A percentile compares a stretch with the other conserved stretches of the same genome.
These are phyloP conservation scores for Melanopsichium pennsylvanicum DNA, from an alignment of 1,284 basidiomycete species.

Conservation along the genomic window DNA sequence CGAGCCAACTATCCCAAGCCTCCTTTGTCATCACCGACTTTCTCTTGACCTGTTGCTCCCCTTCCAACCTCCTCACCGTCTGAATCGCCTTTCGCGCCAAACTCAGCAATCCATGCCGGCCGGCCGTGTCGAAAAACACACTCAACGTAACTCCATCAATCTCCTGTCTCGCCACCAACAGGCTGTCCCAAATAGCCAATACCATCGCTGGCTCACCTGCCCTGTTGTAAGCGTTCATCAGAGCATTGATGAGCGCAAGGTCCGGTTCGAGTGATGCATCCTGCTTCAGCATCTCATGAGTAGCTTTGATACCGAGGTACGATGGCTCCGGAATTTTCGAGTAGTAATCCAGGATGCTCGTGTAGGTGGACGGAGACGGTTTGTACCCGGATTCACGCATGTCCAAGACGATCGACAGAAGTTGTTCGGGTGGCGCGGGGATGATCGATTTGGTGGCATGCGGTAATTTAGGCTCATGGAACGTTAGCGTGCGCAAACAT, in stretches of 20 bases:
- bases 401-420: slow-evolving; percentile 81
- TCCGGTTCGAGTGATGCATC: slow-evolving; percentile 80
- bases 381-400: slow-evolving; percentile 77
- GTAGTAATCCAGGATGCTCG: slow-evolving; percentile 73
- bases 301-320: slow-evolving; percentile 70
- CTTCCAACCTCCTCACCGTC: slow-evolving; percentile 26
- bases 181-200: slow-evolving; percentile 80
- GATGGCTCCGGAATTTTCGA: slow-evolving; percentile 47
- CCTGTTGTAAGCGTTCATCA: slow-evolving; percentile 89
- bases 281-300: slow-evolving; percentile 80
- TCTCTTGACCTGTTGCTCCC: slow-evolving; percentile 70
- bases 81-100: slow-evolving; percentile 30
- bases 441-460: neutral
- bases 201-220: slow-evolving; percentile 76
- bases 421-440: slow-evolving; percentile 73
- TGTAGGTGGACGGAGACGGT: slow-evolving; percentile 75
- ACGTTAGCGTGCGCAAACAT: slow-evolving; percentile 11
- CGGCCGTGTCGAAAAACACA: slow-evolving; percentile 85
- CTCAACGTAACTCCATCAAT: slow-evolving; percentile 76
- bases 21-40: slow-evolving; percentile 71
- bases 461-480: neutral
- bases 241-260: slow-evolving; percentile 79
- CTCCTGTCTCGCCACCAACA: slow-evolving; percentile 67
- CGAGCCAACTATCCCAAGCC: slow-evolving; percentile 81
- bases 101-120: slow-evolving; percentile 69